These are phyloP conservation scores for Mycena vitilis DNA, from an alignment of 768 basidiomycete genomes.

Conservation along the genomic window DNA sequence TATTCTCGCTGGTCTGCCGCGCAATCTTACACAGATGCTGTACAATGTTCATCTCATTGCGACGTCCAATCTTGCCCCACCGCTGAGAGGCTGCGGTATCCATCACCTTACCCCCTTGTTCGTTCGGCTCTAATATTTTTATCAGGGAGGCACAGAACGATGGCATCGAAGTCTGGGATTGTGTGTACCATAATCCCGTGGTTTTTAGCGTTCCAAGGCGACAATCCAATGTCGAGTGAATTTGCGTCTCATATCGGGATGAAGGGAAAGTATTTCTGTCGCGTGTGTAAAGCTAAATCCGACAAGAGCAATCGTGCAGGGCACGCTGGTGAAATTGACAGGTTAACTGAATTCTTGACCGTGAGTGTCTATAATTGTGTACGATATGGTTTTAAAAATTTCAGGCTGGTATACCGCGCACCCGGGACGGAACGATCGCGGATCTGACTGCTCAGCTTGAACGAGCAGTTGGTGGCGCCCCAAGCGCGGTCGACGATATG, in stretches of 20 bases:
- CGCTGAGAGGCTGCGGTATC: too few species aligned
- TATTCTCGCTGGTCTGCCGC: slow-evolving; percentile 34
- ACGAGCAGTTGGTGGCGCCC: slow-evolving; percentile 7
- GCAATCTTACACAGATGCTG: background rate
- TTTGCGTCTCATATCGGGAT: slow-evolving; percentile 42
- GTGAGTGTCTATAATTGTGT: background rate
- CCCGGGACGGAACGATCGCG: background rate
- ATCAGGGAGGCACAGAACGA: slow-evolving; percentile 26
- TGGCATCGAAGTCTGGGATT: slow-evolving; percentile 39
- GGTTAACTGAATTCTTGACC: slow-evolving; percentile 13
- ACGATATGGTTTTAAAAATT: background rate
- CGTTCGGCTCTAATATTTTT: background rate
- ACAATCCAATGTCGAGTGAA: slow-evolving; percentile 36
- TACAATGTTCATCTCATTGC: background rate
- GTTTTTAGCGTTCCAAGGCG: slow-evolving; percentile 38
- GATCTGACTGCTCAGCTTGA: slow-evolving; percentile 13
- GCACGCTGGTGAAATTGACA: slow-evolving; percentile 15
- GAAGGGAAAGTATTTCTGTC: slow-evolving; percentile 40
- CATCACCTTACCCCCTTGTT: too few species aligned
- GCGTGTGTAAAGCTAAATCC: slow-evolving; percentile 33
- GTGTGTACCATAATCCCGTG: slow-evolving; percentile 23
- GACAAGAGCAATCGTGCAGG: slow-evolving; percentile 12
- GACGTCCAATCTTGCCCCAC: too few species aligned
- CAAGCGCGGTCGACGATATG: slow-evolving; percentile 14
- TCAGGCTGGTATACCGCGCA: slow-evolving; percentile 2